Evolutionary conservation across 768 basidiomycete genomes (phyloP), one percentile per base, ranked within the genome.

Genomic region (Fomitopsis pulvina): DNA sequence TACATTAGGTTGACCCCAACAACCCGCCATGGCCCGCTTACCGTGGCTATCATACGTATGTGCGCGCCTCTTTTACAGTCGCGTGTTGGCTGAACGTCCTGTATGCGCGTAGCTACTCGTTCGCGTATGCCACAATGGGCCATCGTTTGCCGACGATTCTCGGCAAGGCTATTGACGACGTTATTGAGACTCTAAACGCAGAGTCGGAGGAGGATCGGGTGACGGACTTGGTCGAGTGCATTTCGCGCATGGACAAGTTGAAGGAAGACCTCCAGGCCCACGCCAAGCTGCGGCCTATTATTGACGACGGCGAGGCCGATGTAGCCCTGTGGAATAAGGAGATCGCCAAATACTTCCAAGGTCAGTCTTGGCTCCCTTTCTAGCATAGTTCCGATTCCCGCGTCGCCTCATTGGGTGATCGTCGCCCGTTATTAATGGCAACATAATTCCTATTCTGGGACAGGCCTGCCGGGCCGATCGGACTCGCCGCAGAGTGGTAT

Each of bases 271-370:
- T 95, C 51, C 88, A 87, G 60, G 80, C 78, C 0, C 92, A 92
- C 60, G 80, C 82, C 10, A 90, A 89, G 63, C 74, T 95, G 10
- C 72, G 93, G 11, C 90, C 90, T 27, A 90, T 96, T 60, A 68
- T 90, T 27, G 94, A 96, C 64, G 94, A 96, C 60, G 81, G 78
- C 46, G 93, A 93, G 63, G 92, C 82, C 8, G 94, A 96, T 54
- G 87, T 97, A 26, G 85, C 92, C 5, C 75, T 96, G 7, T 97
- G 93, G 94, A 97, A 97, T 70, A 95, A 96, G 64, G 91, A 92
- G 65, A 94, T 95, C 41, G 91, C 91, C 38, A 92, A 90, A 63
- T 96, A 80, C 66, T 96, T 96, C 70, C 84, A 92, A 69, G 90
- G 89, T 81, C 59, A 61, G 66, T 48, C 14, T n/a, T n/a, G n/a